These are phyloP conservation scores for Athelia sp. DNA, from an alignment of 1,284 basidiomycete species.

Conservation along the genomic window DNA sequence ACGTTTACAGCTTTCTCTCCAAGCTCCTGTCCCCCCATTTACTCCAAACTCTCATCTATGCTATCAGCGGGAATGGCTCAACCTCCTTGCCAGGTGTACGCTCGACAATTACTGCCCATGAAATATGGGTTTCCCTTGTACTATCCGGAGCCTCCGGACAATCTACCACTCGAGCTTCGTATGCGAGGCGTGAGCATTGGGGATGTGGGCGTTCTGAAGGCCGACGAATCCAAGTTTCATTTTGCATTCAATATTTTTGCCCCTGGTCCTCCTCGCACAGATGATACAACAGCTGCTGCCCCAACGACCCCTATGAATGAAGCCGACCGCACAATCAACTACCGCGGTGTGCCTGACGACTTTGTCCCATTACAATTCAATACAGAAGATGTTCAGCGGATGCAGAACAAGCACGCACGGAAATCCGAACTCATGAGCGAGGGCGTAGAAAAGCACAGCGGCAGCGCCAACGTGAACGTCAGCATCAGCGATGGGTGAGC, in stretches of 20 bases:
- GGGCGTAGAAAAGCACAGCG: too few species aligned
- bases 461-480: background rate
- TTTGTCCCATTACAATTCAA: constrained; percentile 10
- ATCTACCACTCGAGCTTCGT: constrained; percentile 15
- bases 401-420: constrained; percentile 2
- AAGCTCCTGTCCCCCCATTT: too few species aligned
- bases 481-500: background rate
- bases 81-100: background rate
- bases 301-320: too few species aligned
- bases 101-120: background rate
- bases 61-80: too few species aligned
- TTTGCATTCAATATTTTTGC: constrained; percentile 30
- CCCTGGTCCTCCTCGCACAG: too few species aligned
- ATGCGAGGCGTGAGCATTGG: constrained; percentile 22
- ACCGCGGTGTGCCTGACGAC: constrained; percentile 11
- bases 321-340: constrained; percentile 14
- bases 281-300: too few species aligned
- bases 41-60: too few species aligned
- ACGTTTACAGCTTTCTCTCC: too few species aligned
- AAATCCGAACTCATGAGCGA: background rate
- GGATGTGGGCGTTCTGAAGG: constrained; percentile 23
- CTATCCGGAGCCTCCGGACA: constrained; percentile 21
- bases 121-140: constrained; percentile 25
- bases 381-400: constrained; percentile 9
- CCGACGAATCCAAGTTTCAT: constrained; percentile 26